Evolutionary conservation across 2,329 filamentous ascomycete species (phyloP).

Genomic region (Teratosphaeria viscida): DNA sequence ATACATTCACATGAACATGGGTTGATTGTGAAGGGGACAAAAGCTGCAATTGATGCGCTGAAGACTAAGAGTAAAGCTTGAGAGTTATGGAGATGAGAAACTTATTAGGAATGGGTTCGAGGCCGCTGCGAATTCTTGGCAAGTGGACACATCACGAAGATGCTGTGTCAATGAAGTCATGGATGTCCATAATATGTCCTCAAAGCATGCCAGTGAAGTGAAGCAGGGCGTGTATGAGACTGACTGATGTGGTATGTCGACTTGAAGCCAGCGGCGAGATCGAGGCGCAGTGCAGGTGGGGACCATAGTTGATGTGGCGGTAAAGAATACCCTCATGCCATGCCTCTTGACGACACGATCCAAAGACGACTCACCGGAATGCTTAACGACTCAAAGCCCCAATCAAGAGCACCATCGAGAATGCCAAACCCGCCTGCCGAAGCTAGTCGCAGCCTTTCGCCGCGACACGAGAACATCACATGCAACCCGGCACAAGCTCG

Average conservation of each 20-base stretch:
- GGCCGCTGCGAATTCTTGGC: background rate
- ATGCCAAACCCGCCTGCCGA: background rate
- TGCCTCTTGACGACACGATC: background rate
- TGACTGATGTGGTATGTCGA: background rate
- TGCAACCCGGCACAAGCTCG: background rate
- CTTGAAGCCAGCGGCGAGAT: background rate
- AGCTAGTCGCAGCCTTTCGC: background rate
- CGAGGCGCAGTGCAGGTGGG: background rate
- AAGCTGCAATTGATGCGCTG: slow-evolving; percentile 32
- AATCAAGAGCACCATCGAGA: background rate
- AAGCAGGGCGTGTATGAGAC: background rate
- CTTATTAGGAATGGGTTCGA: background rate
- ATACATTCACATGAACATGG: slow-evolving; percentile 70
- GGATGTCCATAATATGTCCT: background rate
- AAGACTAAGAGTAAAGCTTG: background rate
- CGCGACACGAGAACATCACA: background rate
- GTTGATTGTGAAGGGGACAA: slow-evolving; percentile 66
- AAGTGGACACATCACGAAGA: background rate
- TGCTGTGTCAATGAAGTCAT: background rate
- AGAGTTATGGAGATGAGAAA: background rate
- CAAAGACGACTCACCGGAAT: background rate
- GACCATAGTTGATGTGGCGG: background rate
- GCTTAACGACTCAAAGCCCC: background rate
- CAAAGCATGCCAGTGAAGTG: background rate
- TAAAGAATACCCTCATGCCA: background rate